Percentiles rank a stretch among this genome's conserved stretches.
phyloP scores from a whole-genome alignment of 108 stramenopile genomes.

The Cyclotella baltica region DNA sequence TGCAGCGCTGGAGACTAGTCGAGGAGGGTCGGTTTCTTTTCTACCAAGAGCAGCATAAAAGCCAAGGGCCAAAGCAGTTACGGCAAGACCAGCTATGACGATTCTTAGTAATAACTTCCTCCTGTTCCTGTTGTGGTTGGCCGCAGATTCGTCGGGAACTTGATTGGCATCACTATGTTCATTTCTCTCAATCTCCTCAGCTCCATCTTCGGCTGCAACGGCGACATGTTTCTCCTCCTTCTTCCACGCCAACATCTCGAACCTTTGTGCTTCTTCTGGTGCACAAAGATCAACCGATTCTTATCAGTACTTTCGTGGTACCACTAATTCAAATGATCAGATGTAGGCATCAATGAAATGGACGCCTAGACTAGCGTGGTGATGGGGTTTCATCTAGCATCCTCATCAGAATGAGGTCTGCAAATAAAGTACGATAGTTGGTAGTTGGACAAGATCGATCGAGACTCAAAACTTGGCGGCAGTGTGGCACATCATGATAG shows the following conservation, averaged over 20 bases:
- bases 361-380: too few species aligned
- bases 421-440: too few species aligned
- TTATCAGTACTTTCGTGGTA: not conserved
- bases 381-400: too few species aligned
- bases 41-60: slow-evolving; percentile 7
- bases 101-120: not conserved
- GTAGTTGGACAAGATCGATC: not conserved
- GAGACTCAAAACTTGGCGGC: not conserved
- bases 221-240: not conserved
- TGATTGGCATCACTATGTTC: not conserved
- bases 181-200: not conserved
- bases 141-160: not conserved
- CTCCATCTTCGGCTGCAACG: not conserved
- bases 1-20: not conserved
- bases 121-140: not conserved
- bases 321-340: not conserved
- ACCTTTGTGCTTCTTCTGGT: not conserved
- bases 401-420: not conserved
- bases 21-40: not conserved
- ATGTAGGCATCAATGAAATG: too few species aligned
- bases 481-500: not conserved
- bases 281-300: not conserved
- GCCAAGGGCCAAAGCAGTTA: not conserved
- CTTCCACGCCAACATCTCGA: slow-evolving; percentile 1
- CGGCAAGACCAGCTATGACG: not conserved